These are phyloP conservation scores for Paecilomyces fulvus DNA, from an alignment of 2,329 filamentous ascomycete species.

Conservation along the genomic window DNA sequence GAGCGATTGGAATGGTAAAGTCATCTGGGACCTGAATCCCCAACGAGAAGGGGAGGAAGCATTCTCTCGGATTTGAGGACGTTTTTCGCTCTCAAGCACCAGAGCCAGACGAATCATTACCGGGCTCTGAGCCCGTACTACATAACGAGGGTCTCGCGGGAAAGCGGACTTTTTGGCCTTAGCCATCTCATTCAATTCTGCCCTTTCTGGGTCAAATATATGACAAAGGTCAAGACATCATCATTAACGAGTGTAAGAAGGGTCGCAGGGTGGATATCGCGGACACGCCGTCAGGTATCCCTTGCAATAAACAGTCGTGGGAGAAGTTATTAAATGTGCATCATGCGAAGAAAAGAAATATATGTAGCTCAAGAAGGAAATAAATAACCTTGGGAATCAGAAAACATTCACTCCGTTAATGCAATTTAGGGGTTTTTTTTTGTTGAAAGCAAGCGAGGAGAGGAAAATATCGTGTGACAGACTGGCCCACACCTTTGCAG, in stretches of 20 bases:
- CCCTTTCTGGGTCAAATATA: neutral
- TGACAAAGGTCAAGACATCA: neutral
- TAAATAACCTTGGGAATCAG: neutral
- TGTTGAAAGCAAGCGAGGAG: neutral
- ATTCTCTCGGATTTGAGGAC: no score
- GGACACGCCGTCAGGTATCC: neutral
- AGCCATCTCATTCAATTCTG: neutral
- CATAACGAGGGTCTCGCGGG: neutral
- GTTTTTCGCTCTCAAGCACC: neutral
- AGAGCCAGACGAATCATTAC: neutral
- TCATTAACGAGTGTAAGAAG: neutral
- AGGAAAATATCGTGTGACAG: neutral
- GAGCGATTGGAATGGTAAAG: no score
- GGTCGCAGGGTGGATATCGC: neutral
- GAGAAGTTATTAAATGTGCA: neutral
- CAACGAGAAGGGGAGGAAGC: no score
- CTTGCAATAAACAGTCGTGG: neutral
- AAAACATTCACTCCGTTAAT: neutral
- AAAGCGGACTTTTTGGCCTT: neutral
- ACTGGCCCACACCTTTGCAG: neutral
- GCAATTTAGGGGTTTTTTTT: neutral
- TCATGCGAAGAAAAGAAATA: neutral
- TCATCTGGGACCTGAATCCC: no score
- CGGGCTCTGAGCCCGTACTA: neutral
- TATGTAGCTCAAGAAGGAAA: neutral